Conservation (phyloP, 306 rosid genomes). For the Trichosanthes cucumerina region DNA sequence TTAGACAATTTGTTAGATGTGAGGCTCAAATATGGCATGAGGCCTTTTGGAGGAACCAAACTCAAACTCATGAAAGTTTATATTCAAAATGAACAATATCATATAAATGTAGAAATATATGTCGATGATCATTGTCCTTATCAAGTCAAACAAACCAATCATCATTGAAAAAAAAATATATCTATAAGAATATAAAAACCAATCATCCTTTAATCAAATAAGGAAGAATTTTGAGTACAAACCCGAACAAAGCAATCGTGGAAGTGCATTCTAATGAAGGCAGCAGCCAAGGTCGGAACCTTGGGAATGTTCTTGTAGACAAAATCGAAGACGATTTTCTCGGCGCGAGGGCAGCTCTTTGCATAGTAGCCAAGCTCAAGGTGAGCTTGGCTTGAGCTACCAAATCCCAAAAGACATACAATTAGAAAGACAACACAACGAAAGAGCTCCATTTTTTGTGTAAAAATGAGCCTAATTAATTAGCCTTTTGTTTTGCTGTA, state of each 20-base stretch:
- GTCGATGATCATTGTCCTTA: too few relatives aligned
- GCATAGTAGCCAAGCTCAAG: slow-evolving; percentile 40
- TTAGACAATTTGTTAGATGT: too few relatives aligned
- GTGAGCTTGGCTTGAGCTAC: slow-evolving; percentile 43
- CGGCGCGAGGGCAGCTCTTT: slow-evolving; percentile 61
- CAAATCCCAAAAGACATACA: slow-evolving; percentile 27
- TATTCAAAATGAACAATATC: too few relatives aligned
- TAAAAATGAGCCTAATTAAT: background rate
- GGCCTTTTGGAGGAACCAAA: too few relatives aligned
- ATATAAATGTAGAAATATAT: too few relatives aligned
- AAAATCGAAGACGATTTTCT: slow-evolving; percentile 38
- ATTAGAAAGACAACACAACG: background rate
- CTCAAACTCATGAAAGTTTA: too few relatives aligned
- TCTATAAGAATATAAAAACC: too few relatives aligned
- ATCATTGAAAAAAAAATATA: too few relatives aligned
- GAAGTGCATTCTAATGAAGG: slow-evolving; percentile 69
- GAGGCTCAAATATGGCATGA: too few relatives aligned
- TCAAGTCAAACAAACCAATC: too few relatives aligned
- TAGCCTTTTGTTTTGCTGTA: background rate
- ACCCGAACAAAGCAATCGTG: slow-evolving; percentile 89
- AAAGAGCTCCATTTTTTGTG: background rate
- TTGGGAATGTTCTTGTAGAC: slow-evolving; percentile 44
- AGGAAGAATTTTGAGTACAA: background rate
- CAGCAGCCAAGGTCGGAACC: slow-evolving; percentile 71
- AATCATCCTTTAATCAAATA: too few relatives aligned